Evolutionary conservation across 2,329 filamentous ascomycete genomes (phyloP).

Genomic region (Ophiocordyceps camponoti-rufipedis): DNA sequence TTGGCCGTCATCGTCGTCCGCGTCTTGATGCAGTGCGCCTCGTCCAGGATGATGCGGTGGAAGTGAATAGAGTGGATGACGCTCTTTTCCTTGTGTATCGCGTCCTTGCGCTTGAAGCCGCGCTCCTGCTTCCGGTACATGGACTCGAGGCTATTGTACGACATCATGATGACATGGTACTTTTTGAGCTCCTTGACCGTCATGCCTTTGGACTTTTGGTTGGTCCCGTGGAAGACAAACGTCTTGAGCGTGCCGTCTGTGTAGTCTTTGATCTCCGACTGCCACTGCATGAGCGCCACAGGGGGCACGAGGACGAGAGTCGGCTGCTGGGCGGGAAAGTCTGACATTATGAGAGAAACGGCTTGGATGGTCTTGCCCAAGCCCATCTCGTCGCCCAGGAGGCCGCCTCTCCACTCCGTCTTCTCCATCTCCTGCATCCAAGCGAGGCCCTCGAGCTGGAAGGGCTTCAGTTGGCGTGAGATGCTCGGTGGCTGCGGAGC

Average conservation of each 20-base stretch:
- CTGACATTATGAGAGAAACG: slow-evolving; percentile 94
- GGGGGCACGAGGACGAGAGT: slow-evolving; percentile 81
- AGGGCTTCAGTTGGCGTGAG: slow-evolving; percentile 70
- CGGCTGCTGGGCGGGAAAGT: slow-evolving; percentile 69
- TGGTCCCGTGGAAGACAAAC: slow-evolving; percentile 77
- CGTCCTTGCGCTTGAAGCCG: slow-evolving; percentile 67
- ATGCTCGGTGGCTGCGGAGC: slow-evolving; percentile 46
- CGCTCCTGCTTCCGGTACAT: slow-evolving; percentile 85
- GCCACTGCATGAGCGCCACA: slow-evolving; percentile 93
- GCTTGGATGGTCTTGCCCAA: slow-evolving; percentile 98
- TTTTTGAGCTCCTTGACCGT: slow-evolving; percentile 56
- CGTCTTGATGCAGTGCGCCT: slow-evolving; percentile 87
- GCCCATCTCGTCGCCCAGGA: slow-evolving; percentile 96
- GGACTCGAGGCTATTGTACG: slow-evolving; percentile 82
- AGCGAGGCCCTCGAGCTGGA: slow-evolving; percentile 80
- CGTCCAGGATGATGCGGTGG: slow-evolving; percentile 83
- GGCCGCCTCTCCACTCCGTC: slow-evolving; percentile 67
- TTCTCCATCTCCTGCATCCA: slow-evolving; percentile 92
- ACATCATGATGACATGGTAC: slow-evolving; percentile 92
- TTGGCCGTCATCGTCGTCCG: slow-evolving; percentile 83
- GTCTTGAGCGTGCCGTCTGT: slow-evolving; percentile 83
- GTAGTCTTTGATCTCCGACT: slow-evolving; percentile 59
- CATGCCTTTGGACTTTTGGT: slow-evolving; percentile 63
- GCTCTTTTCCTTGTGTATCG: slow-evolving; percentile 62
- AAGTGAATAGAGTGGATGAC: slow-evolving; percentile 73